These are phyloP conservation scores for Neonectria sp. DNA, from an alignment of 2,329 filamentous ascomycete genomes.

Conservation along the genomic window DNA sequence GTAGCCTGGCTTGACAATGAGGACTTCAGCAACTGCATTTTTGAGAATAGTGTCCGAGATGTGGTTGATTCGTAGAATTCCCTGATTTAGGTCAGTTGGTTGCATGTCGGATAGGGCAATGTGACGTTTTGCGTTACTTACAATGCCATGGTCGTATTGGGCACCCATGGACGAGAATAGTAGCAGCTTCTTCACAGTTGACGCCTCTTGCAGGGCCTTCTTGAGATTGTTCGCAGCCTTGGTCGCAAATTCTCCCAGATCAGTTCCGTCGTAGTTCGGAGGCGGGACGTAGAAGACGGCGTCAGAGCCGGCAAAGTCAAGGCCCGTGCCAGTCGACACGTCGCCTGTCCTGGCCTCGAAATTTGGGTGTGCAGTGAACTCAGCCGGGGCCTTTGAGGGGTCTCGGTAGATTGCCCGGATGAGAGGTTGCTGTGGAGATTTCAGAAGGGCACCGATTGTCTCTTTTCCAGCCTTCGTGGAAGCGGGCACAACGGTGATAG, in stretches of 20 bases:
- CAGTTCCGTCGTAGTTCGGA: slow-evolving; percentile 45
- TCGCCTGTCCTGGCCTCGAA: slow-evolving; percentile 52
- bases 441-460: slow-evolving; percentile 48
- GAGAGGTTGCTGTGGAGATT: slow-evolving; percentile 33
- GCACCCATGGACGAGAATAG: slow-evolving; percentile 50
- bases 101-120: not conserved
- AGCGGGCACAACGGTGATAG: slow-evolving; percentile 53
- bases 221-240: slow-evolving; percentile 44
- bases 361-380: slow-evolving; percentile 46
- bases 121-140: slow-evolving; percentile 28
- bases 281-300: slow-evolving; percentile 54
- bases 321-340: slow-evolving; percentile 40
- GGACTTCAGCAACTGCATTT: slow-evolving; percentile 37
- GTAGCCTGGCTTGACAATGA: slow-evolving; percentile 40
- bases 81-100: slow-evolving; percentile 36
- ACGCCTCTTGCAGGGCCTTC: slow-evolving; percentile 36
- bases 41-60: slow-evolving; percentile 42
- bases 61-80: slow-evolving; percentile 43
- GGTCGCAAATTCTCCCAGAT: slow-evolving; percentile 44
- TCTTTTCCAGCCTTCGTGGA: slow-evolving; percentile 52
- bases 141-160: slow-evolving; percentile 49
- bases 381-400: slow-evolving; percentile 46
- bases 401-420: slow-evolving; percentile 52
- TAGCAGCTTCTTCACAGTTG: slow-evolving; percentile 41
- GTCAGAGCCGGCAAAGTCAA: slow-evolving; percentile 50